Conservation (phyloP, 1,284 basidiomycete species). For the Heimioporus retisporus region DNA sequence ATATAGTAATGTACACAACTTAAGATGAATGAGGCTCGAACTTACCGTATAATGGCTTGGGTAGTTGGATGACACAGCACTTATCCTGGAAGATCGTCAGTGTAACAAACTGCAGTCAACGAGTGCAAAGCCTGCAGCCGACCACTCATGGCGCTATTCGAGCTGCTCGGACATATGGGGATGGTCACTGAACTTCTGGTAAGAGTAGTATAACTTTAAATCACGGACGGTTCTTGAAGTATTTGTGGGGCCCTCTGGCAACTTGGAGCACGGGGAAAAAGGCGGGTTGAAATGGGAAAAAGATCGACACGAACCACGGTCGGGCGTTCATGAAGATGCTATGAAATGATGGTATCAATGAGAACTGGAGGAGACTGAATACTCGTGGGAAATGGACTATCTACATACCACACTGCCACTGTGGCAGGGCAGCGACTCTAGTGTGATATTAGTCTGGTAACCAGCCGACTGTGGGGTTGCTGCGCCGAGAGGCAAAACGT, state of each 20-base stretch:
- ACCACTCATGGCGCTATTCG: slow-evolving; percentile 17
- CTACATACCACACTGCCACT: too few relatives aligned
- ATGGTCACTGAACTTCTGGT: slow-evolving; percentile 7
- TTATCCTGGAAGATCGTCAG: slow-evolving; percentile 2
- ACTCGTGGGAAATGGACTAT: too few relatives aligned
- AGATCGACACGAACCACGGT: too few relatives aligned
- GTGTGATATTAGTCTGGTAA: too few relatives aligned
- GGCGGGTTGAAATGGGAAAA: too few relatives aligned
- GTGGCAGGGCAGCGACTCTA: too few relatives aligned
- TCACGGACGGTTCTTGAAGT: slow-evolving; percentile 7
- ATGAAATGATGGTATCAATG: too few relatives aligned
- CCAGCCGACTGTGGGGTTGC: too few relatives aligned
- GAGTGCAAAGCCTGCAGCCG: slow-evolving; percentile 18
- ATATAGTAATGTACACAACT: neutral
- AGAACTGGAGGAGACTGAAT: too few relatives aligned
- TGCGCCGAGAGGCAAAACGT: too few relatives aligned
- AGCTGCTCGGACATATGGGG: slow-evolving; percentile 2
- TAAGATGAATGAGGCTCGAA: neutral
- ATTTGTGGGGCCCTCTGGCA: neutral
- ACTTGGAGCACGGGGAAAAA: neutral
- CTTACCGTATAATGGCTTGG: slow-evolving; percentile 8
- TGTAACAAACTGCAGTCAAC: slow-evolving; percentile 4
- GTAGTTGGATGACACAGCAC: slow-evolving; percentile 18
- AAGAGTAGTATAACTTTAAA: neutral
- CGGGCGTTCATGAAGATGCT: too few relatives aligned